A percentile compares a stretch with the other conserved stretches of the same genome.
phyloP scores from a whole-genome alignment of 2,329 filamentous ascomycete genomes.

The Lecanosticta acicola region DNA sequence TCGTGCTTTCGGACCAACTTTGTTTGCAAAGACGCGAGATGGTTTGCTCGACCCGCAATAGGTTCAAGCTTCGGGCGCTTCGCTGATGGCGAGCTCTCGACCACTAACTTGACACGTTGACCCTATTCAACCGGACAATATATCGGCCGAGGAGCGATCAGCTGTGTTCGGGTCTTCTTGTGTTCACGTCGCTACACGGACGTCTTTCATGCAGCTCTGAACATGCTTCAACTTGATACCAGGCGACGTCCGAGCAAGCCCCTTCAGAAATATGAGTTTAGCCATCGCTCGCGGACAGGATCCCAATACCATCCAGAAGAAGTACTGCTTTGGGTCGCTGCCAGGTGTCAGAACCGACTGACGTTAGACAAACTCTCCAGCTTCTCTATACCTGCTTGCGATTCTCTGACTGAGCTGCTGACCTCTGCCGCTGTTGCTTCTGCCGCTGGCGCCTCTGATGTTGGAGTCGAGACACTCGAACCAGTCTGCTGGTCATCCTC shows the following conservation, averaged over 20 bases:
- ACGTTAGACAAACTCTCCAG: not conserved
- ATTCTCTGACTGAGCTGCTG: not conserved
- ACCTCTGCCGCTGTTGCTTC: not conserved
- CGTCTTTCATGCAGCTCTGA: not conserved
- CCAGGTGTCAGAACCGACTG: not conserved
- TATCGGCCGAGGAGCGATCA: too few relatives aligned
- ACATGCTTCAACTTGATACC: not conserved
- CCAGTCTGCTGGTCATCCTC: conserved; percentile 1
- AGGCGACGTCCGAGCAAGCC: not conserved
- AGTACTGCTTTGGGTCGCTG: not conserved
- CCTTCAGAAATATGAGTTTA: not conserved
- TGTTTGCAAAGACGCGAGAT: too few relatives aligned
- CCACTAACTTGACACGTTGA: too few relatives aligned
- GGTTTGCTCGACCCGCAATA: too few relatives aligned
- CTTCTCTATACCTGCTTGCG: not conserved
- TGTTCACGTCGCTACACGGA: too few relatives aligned
- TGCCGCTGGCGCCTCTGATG: not conserved
- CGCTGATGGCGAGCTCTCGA: too few relatives aligned
- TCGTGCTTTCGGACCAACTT: too few relatives aligned
- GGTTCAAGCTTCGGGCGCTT: too few relatives aligned
- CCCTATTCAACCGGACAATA: too few relatives aligned
- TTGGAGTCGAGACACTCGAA: not conserved
- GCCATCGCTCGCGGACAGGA: conserved; percentile 5
- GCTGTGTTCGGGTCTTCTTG: too few relatives aligned
- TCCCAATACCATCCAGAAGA: conserved; percentile 3